Evolutionary conservation across 768 basidiomycete species (phyloP).

Genomic region (Suillus hirtellus): DNA sequence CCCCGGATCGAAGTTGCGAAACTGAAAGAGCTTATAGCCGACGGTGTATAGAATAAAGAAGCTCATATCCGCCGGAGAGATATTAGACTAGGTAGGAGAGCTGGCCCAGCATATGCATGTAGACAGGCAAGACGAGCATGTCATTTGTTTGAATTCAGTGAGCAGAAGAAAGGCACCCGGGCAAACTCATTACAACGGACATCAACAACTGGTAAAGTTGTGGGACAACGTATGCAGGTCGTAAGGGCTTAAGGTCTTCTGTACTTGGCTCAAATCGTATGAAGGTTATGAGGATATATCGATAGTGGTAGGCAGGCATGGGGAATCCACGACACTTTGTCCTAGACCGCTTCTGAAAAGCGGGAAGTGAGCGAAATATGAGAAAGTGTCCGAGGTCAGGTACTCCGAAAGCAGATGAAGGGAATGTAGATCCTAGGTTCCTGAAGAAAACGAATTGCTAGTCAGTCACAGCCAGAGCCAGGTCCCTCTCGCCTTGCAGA

Average conservation of each 20-base stretch:
- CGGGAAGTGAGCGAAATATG: no score
- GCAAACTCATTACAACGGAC: background rate
- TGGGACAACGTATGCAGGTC: background rate
- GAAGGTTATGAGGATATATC: no score
- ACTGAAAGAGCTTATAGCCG: constrained; percentile 18
- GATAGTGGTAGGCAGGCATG: background rate
- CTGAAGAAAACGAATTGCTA: background rate
- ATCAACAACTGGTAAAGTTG: background rate
- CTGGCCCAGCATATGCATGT: background rate
- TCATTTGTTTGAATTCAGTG: background rate
- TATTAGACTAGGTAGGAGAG: background rate
- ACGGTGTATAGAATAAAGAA: background rate
- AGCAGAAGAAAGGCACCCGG: background rate
- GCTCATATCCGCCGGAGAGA: background rate
- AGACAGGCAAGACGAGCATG: background rate
- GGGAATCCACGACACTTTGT: background rate
- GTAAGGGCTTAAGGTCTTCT: background rate
- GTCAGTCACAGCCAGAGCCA: no score
- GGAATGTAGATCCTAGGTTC: no score
- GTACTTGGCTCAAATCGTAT: background rate
- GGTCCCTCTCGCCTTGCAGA: no score
- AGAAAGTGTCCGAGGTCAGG: no score
- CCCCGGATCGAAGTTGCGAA: constrained; percentile 14
- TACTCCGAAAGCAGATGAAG: no score
- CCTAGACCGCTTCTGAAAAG: no score